A percentile compares a stretch with the other conserved stretches of the same genome.
Evolutionary conservation across 441 rosid species (phyloP).

Genomic region (Breynia disticha): DNA sequence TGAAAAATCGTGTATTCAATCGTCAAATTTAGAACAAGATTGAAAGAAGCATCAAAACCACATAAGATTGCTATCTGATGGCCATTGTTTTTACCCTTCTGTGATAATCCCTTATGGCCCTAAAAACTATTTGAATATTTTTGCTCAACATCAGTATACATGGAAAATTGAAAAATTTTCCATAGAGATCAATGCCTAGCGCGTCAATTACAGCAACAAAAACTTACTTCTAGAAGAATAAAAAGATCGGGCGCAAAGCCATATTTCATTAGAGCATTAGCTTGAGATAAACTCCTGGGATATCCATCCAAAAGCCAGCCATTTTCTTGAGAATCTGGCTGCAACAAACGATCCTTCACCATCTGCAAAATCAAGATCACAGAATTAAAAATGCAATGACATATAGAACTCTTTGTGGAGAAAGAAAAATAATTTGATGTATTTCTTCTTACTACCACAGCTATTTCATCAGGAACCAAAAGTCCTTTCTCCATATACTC

Average conservation of each 20-base stretch:
- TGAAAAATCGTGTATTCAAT: slow-evolving; percentile 5
- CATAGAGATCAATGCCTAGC: neutral
- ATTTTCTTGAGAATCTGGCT: slow-evolving; percentile 59
- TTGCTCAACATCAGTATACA: neutral
- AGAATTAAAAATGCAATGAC: slow-evolving; percentile 2
- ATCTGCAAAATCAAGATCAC: slow-evolving; percentile 32
- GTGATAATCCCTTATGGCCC: neutral
- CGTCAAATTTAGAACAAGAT: too few relatives aligned
- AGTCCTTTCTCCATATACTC: slow-evolving; percentile 82
- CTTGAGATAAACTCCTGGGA: slow-evolving; percentile 87
- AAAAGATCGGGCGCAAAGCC: slow-evolving; percentile 73
- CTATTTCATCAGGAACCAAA: slow-evolving; percentile 72
- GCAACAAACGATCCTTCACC: slow-evolving; percentile 75
- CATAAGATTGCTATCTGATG: neutral
- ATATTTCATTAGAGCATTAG: slow-evolving; percentile 57
- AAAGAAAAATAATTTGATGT: neutral
- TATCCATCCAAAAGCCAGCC: slow-evolving; percentile 99
- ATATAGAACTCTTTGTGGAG: neutral
- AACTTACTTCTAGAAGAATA: slow-evolving; percentile 69
- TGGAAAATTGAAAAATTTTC: neutral
- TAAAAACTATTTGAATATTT: neutral
- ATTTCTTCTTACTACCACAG: slow-evolving; percentile 40
- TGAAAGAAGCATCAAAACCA: neutral
- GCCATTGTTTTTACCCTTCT: neutral
- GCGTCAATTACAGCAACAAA: slow-evolving; percentile 1